Percentiles rank a stretch among this genome's conserved stretches.
Evolutionary conservation across 768 basidiomycete species (phyloP).

Genomic region (Panaeolus papilionaceus): DNA sequence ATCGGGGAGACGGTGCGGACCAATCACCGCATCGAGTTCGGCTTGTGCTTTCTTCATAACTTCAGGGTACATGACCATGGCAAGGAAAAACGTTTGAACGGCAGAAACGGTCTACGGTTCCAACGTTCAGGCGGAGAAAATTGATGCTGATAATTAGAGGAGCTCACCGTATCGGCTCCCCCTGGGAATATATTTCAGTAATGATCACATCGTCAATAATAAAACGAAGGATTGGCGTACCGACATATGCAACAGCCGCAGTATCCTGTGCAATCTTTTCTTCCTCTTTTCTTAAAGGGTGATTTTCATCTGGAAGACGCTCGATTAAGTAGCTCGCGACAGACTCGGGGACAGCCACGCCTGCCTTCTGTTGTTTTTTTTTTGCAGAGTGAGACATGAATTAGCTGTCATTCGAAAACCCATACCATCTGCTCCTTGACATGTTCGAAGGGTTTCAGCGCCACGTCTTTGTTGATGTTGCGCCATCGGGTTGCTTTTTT

Average conservation of each 20-base stretch:
- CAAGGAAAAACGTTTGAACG: slow-evolving; percentile 53
- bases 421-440: slow-evolving; percentile 55
- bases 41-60: slow-evolving; percentile 58
- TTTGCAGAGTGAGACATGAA: no score
- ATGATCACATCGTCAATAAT: slow-evolving; percentile 43
- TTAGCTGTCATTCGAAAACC: not conserved
- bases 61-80: slow-evolving; percentile 50
- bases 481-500: slow-evolving; percentile 48
- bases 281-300: slow-evolving; percentile 33
- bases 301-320: slow-evolving; percentile 20
- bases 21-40: slow-evolving; percentile 54
- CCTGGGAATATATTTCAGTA: slow-evolving; percentile 47
- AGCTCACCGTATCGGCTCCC: slow-evolving; percentile 46
- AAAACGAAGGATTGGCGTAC: slow-evolving; percentile 19
- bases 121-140: not conserved
- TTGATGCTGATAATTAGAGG: not conserved
- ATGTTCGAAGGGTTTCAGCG: slow-evolving; percentile 49
- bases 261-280: slow-evolving; percentile 23
- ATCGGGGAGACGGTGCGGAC: slow-evolving; percentile 42
- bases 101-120: slow-evolving; percentile 53
- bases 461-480: slow-evolving; percentile 42
- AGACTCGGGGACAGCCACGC: slow-evolving; percentile 44
- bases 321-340: slow-evolving; percentile 36
- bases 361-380: slow-evolving; percentile 39
- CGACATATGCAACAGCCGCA: slow-evolving; percentile 25